Base-by-base conservation (phyloP, 225 moss, liverwort and hornwort species). In the Sphagnum tenellum region DNA sequence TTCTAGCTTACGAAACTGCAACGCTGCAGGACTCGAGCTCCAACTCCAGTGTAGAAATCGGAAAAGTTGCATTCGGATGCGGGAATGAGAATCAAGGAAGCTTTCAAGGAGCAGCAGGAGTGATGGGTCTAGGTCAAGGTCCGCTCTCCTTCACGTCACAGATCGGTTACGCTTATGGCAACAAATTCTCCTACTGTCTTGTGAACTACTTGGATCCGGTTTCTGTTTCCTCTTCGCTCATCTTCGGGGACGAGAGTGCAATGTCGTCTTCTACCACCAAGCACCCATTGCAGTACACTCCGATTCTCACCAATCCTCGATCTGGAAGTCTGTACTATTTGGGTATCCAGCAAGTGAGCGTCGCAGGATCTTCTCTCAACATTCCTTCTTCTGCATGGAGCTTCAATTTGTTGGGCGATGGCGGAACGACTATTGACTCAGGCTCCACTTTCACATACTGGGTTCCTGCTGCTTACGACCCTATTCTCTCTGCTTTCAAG, bases 251-350 rank as follows among this genome's bases (percentile, higher is more conserved):
- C 8, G 64, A 59, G 0, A 66, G 55, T 12, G 58, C n/a, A 0
- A 60, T 59, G 49, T 51, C 29, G 29, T 29, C 29, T 29, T 29
- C 29, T 29, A 29, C 29, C 10, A 75, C 73, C 13, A 46, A 61
- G 3, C 46, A 0, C 29, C 29, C 29, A 29, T n/a, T 86, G 2
- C 79, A 82, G 57, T 79, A 75, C 76, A 86, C 86, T 2, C 75
- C 86, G 6, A 79, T 86, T 14, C 67, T 86, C 12, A 44, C 70
- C 0, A 86, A 86, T 12, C 61, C 72, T 8, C 61, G 56, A 45
- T 79, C 82, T 64, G 74, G 79, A 8, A 82, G 82, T 0, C 82
- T 81, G 46, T 86, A 86, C n/a, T 86, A 86, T 45, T 14, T 86
- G 3, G 74, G 79, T 52, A 71, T 86, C 29, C 77, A 67, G 12